Evolutionary conservation across 176 grass and related monocot genomes (phyloP), one percentile per base, ranked within the genome.

Genomic region (Leersia perrieri): DNA sequence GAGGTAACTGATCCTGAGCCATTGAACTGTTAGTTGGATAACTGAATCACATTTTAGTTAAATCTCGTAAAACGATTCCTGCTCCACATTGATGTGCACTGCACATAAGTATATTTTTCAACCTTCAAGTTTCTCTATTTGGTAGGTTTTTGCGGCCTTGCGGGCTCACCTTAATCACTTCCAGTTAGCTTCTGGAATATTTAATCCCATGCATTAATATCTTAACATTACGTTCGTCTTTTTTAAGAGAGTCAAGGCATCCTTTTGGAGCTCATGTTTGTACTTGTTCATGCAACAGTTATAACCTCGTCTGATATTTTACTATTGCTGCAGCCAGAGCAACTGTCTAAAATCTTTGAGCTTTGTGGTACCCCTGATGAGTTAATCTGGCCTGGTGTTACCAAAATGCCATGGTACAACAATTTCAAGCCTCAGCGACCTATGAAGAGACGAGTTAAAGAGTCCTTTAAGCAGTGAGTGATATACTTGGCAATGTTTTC

Each of bases 341-440:
- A 99, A 75, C 90, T 99, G 25, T 89, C 64, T 20, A 99, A 95
- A 79, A 95, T 95, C 45, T 99, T 93, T 47, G 96, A 99, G 68
- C 88, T 95, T 32, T 99, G 96, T 85, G 96, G 96, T 44, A 99
- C 92, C 1, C 92, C 92, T 23, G 90, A 99, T 80, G 96, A 99
- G 45, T 33, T 77, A 72, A 95, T 89, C 77, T 99, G 96, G 96
- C 92, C 92, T 84, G 96, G 96, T 81, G 92, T 99, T 49, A 93
- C 88, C 77, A 88, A 99, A 83, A 95, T 95, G 90, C 90, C 92
- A 12, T 99, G 96, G 96, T 99, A 99, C 77, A 98, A 95, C 78
- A 95, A 99, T 87, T 94, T 98, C 82, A 99, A 99, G 76, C 92
- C 96, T 80, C 40, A 88, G 9, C 84, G 96, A 0, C 84, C 63